Evolutionary conservation across 768 basidiomycete genomes (phyloP), one percentile per base, ranked within the genome.

Genomic region (Rhizopogon rudus): DNA sequence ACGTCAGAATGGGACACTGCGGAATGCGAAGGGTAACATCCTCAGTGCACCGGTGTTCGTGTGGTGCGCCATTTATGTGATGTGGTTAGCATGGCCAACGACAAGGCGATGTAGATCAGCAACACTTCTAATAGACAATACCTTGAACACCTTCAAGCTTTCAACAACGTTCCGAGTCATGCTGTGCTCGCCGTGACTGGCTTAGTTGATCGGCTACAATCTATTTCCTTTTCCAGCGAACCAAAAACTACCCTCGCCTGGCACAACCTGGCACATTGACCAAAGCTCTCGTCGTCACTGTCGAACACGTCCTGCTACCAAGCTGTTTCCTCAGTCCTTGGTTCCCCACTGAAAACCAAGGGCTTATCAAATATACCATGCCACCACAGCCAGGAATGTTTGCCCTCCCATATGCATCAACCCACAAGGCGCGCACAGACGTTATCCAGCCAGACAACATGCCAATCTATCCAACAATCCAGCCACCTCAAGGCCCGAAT

Each of bases 331-430:
- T 55, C n/a, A 6, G 29, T 33, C n/a, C 8, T 14, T 2, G 13
- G 17, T 46, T n/a, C 5, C n/a, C 17, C 3, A 25, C 25, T 25
- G 25, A 25, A 25, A 25, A 52, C 43, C n/a, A 40, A 17, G 20
- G 7, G 20, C 2, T 48, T n/a, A 17, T 1, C n/a, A 25, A 31
- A 44, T 53, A 16, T 14, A 10, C 42, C 16, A 86, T 86, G 83
- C 85, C 85, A 48, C 86, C 86, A 44, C 84, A 87, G 58, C 83
- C 81, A 60, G 86, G 86, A 52, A 73, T 87, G 58, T 88, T 88
- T 63, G 74, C 83, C 3, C 67, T 87, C 14, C 79, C 84, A 14
- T 82, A 82, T 65, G 72, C 77, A 31, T 74, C 80, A 49, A 73
- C 71, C 13, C 77, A 75, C 67, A 75, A 77, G 65, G 66, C 74